Base-by-base conservation (phyloP, 106 monocot species). In the Ottelia alismoides region DNA sequence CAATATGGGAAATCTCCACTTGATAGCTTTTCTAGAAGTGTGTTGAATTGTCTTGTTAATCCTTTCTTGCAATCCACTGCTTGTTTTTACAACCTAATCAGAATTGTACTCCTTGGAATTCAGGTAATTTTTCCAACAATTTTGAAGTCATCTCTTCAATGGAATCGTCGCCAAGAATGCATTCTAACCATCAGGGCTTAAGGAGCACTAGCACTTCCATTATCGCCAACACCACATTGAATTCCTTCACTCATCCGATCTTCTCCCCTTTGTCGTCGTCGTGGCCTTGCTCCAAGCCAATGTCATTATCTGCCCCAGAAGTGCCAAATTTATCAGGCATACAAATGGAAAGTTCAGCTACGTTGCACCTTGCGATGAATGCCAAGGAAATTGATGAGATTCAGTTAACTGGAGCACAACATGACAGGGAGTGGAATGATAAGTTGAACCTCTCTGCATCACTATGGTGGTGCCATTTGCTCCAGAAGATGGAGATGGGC, bases 381-480 rank as follows among this genome's bases (percentile, higher is more conserved):
- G 93, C 78, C 12, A 64, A 76, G 46, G 84, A 80, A 73, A 93
- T 93, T 72, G 83, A 68, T 4, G 83, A 77, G 63, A 88, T 93
- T 25, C 70, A 72, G 11, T 76, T 62, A 5, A 74, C 88, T 9
- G 80, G 80, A 0, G 78, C 87, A 50, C 74, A 76, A 65, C 81
- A 93, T 29, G 80, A 81, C 49, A 78, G 87, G 25, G 88, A 93
- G 78, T 93, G 93, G 88, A 84, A 81, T 21, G 93, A 93, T 40
- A 76, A 70, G 27, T 18, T 93, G 66, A 93, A 83, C 57, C 66
- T 69, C 4, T 78, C 73, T 9, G 71, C 76, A 3, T 78, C 88
- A 4, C 87, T 84, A 2, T 78, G 84, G 84, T 93, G 93, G 93
- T 84, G 75, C 57, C 72, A 78, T 28, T 73, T 88, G 56, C 73